Conservation (phyloP, 345 rosid genomes). For the Citrus sinensis region DVS_A1.0 CM039161.1:8932501-8933000, state of each 20-base stretch:
- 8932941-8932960: neutral
- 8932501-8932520: neutral
- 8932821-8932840: conserved; percentile 76
- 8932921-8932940: neutral
- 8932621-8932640: neutral
- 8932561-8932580: neutral
- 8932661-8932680: neutral
- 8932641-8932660: neutral
- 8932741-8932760: conserved; percentile 6
- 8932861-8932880: conserved; percentile 9
- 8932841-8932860: conserved; percentile 97
- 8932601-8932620: neutral
- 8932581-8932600: neutral
- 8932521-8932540: neutral
- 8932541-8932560: neutral
- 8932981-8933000: neutral
- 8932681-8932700: neutral
- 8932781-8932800: conserved; percentile 94
- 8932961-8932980: neutral
- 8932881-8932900: neutral
- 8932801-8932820: conserved; percentile 84
- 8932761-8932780: conserved; percentile 43
- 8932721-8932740: neutral
- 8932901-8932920: neutral
- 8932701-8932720: neutral